Base-by-base conservation (phyloP, 257 asterid species). In the Penstemon eatonii region DNA sequence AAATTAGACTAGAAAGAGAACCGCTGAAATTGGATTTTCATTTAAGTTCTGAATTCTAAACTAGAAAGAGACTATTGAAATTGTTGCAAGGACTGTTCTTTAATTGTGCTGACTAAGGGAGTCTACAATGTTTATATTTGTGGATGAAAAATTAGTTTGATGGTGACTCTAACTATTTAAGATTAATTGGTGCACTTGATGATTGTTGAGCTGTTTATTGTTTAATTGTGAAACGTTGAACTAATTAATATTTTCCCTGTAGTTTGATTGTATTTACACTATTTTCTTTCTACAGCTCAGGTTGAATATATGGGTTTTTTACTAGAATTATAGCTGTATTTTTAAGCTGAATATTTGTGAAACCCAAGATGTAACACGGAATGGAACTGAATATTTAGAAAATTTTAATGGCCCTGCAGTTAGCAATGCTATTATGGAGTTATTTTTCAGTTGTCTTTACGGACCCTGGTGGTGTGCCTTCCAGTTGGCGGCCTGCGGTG, bases 361-460 rank as follows among this genome's bases (percentile, higher is more conserved):
- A 1, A 56, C 6, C 10, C 33, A 15, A 72, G 15, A 42, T 13
- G 0, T 45, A 6, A 13, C 11, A 4, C 36, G 19, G 33, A 56
- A 62, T 25, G 60, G 6, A 54, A 13, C 54, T 67, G 41, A 53
- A 12, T 54, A 13, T 18, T 33, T 33, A 25, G 42, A n/a, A 47
- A 54, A 15, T 65, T 57, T 39, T 9, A 42, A 61, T 66, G 60
- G 56, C 49, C 42, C 33, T 77, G 90, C 88, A 94, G 99, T 77
- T 94, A 85, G 91, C 74, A 74, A 84, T 94, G 99, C 88, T 94
- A 67, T 76, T 94, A 56, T 94, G 97, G 99, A 89, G 97, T 82
- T 94, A 94, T 74, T 94, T 94, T 79, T 91, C 99, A 3, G 96
- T 89, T 73, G 95, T 94, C 52, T 89, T 94, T 71, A 91, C 97